These are phyloP conservation scores for Exophiala sp. DNA, from an alignment of 2,329 filamentous ascomycete genomes.

Conservation along the genomic window DNA sequence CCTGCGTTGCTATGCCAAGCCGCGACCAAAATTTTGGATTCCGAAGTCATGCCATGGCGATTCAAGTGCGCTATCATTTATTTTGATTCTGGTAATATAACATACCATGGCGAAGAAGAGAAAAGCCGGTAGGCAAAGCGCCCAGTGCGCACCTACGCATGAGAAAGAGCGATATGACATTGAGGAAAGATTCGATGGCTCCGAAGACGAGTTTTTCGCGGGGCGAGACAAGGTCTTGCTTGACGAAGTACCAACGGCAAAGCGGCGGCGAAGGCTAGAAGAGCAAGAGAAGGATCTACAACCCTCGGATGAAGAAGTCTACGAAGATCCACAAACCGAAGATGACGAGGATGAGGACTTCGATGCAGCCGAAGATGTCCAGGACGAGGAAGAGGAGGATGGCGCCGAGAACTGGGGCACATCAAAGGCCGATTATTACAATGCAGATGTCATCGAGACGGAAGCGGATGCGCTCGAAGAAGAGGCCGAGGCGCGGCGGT, in stretches of 20 bases:
- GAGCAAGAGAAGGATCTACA: conserved; percentile 59
- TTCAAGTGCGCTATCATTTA: not conserved
- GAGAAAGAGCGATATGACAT: conserved; percentile 36
- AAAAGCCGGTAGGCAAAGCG: conserved; percentile 58
- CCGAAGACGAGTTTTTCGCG: conserved; percentile 88
- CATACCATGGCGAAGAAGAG: conserved; percentile 57
- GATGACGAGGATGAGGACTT: conserved; percentile 34
- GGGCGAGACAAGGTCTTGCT: conserved; percentile 82
- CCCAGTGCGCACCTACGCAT: not conserved
- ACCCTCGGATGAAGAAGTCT: conserved; percentile 61
- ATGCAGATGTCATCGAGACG: conserved; percentile 72
- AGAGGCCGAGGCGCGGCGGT: conserved; percentile 79
- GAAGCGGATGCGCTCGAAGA: conserved; percentile 79
- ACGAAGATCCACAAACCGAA: conserved; percentile 42
- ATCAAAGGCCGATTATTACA: conserved; percentile 86
- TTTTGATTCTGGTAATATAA: not conserved
- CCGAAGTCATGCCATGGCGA: not conserved
- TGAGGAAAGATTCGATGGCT: conserved; percentile 79
- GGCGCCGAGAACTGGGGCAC: conserved; percentile 76
- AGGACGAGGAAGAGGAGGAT: conserved; percentile 50
- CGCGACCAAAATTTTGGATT: conserved; percentile 14
- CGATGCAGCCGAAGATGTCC: conserved; percentile 31
- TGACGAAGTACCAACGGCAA: conserved; percentile 74
- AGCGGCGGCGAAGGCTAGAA: conserved; percentile 67
- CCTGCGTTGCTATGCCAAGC: too few relatives aligned